Evolutionary conservation across 495 filamentous ascomycete species (phyloP).

Genomic region (Neurospora tetrasperma): DNA sequence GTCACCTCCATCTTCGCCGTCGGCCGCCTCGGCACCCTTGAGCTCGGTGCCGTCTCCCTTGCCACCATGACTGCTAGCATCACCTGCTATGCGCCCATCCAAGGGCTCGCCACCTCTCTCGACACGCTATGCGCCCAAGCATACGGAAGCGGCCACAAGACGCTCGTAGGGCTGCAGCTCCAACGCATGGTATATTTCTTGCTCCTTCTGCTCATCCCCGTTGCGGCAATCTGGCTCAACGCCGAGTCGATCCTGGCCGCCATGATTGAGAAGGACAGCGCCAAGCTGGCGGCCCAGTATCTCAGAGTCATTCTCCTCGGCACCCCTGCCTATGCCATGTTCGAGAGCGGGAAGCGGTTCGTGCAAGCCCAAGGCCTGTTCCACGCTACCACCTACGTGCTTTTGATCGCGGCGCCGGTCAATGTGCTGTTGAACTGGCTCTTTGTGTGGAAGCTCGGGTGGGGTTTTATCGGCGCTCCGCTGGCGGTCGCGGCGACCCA

Average conservation of each 20-base stretch:
- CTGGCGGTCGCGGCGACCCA: conserved; percentile 80
- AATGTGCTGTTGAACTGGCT: conserved; percentile 61
- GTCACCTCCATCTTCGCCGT: conserved; percentile 60
- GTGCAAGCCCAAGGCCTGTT: conserved; percentile 67
- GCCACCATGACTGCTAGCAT: conserved; percentile 68
- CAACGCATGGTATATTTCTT: conserved; percentile 65
- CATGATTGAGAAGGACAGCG: conserved; percentile 51
- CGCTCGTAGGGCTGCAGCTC: conserved; percentile 60
- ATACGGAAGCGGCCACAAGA: conserved; percentile 59
- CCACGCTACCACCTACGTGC: conserved; percentile 54
- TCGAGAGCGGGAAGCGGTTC: conserved; percentile 64
- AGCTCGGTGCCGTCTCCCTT: conserved; percentile 54
- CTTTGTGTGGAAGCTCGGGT: conserved; percentile 63
- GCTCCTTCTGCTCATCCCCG: conserved; percentile 49
- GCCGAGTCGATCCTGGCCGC: conserved; percentile 46
- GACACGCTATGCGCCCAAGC: conserved; percentile 71
- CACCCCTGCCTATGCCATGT: conserved; percentile 56
- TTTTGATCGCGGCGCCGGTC: conserved; percentile 55
- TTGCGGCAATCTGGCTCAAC: conserved; percentile 49
- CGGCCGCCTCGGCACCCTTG: conserved; percentile 50
- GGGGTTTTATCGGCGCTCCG: conserved; percentile 77
- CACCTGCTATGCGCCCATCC: conserved; percentile 60
- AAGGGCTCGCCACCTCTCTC: conserved; percentile 59
- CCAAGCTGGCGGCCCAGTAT: conserved; percentile 56
- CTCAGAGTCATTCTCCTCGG: conserved; percentile 54